Percentiles rank a stretch among this genome's conserved stretches.
These are phyloP conservation scores for Quercus suber DNA, from an alignment of 306 rosid genomes.

Conservation along the genomic window DNA sequence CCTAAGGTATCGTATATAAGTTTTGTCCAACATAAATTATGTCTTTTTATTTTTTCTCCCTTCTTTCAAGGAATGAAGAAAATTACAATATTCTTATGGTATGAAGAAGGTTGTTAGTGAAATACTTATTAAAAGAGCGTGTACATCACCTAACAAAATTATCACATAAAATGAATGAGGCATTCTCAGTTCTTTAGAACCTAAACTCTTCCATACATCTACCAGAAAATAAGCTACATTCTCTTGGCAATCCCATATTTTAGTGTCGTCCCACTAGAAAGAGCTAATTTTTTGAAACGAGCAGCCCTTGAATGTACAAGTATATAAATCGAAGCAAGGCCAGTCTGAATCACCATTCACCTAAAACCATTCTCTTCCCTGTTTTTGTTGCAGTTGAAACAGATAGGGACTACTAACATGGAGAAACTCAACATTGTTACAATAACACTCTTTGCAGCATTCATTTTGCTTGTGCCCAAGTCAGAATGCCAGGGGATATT, in stretches of 20 bases:
- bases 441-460: constrained; percentile 18
- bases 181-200: constrained; percentile 26
- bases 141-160: constrained; percentile 45
- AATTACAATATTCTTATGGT: constrained; percentile 6
- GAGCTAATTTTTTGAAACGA: constrained; percentile 18
- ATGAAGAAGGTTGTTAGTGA: constrained; percentile 31
- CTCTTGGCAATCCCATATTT: constrained; percentile 39
- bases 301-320: constrained; percentile 14
- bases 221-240: constrained; percentile 24
- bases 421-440: constrained; percentile 26
- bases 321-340: constrained; percentile 36
- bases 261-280: constrained; percentile 8
- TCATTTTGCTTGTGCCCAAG: constrained; percentile 27
- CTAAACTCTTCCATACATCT: constrained; percentile 12
- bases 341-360: constrained; percentile 22
- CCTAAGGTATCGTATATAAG: too few species aligned
- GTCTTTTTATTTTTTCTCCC: too few species aligned
- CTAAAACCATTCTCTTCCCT: constrained; percentile 18
- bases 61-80: too few species aligned
- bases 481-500: constrained; percentile 27
- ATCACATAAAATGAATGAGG: constrained; percentile 57
- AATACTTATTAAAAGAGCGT: constrained; percentile 3
- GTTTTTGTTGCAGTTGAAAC: constrained; percentile 9
- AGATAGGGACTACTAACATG: constrained; percentile 20
- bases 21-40: too few species aligned